Evolutionary conservation across 495 filamentous ascomycete genomes (phyloP).

Genomic region (Filosporella fistucella): DNA sequence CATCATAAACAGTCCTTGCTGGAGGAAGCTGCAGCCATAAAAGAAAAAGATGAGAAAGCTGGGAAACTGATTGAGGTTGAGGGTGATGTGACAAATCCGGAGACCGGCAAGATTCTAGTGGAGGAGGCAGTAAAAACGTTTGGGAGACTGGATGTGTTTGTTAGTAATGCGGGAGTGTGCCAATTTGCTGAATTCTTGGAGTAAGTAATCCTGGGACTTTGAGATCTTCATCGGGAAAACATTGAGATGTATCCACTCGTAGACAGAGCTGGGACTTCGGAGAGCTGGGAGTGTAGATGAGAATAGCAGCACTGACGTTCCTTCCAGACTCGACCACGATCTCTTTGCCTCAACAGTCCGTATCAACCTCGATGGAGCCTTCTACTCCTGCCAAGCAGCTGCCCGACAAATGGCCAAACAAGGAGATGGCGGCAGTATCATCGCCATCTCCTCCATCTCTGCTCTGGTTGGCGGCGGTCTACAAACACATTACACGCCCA

Average conservation of each 20-base stretch:
- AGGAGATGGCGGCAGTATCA: constrained; percentile 69
- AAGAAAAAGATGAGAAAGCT: constrained; percentile 24
- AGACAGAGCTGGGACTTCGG: not conserved
- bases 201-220: constrained; percentile 33
- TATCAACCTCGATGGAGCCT: constrained; percentile 83
- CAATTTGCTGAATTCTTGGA: constrained; percentile 78
- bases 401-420: constrained; percentile 73
- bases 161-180: constrained; percentile 86
- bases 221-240: not conserved
- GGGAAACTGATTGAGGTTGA: constrained; percentile 52
- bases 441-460: constrained; percentile 77
- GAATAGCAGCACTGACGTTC: not conserved
- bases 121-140: constrained; percentile 52
- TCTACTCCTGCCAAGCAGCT: constrained; percentile 80
- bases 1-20: constrained; percentile 49
- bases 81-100: constrained; percentile 63
- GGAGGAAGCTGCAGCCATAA: constrained; percentile 43
- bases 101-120: constrained; percentile 56
- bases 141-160: constrained; percentile 68
- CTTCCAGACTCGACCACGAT: constrained; percentile 44
- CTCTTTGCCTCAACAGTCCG: constrained; percentile 61
- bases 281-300: not conserved
- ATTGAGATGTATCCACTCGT: too few relatives aligned
- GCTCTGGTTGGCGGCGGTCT: constrained; percentile 77
- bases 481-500: constrained; percentile 88